Conservation (phyloP, 768 basidiomycete species). For the Mycena haematopus region DNA sequence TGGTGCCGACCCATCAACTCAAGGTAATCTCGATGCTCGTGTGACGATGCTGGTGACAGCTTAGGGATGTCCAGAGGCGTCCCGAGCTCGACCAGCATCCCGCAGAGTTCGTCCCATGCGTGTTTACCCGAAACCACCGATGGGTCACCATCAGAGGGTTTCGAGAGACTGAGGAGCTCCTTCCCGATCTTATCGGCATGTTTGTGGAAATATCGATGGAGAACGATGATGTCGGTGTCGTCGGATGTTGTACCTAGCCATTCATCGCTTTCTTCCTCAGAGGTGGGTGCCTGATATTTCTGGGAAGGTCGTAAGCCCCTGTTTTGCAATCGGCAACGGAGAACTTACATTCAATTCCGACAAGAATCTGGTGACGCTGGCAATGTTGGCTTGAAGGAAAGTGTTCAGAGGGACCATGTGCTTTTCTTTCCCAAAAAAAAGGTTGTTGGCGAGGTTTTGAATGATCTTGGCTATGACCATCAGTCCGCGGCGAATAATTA, state of each 20-base stretch:
- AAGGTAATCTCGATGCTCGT: constrained; percentile 67
- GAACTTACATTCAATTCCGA: constrained; percentile 72
- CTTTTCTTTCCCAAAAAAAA: constrained; percentile 89
- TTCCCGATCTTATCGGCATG: constrained; percentile 90
- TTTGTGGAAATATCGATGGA: constrained; percentile 85
- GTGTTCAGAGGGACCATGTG: constrained; percentile 84
- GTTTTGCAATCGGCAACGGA: background rate
- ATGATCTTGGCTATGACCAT: constrained; percentile 91
- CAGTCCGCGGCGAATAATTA: constrained; percentile 73
- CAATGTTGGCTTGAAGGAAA: constrained; percentile 74
- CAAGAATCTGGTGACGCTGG: constrained; percentile 76
- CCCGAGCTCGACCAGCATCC: constrained; percentile 79
- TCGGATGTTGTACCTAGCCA: constrained; percentile 82
- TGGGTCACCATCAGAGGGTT: constrained; percentile 63
- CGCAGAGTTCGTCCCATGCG: constrained; percentile 85
- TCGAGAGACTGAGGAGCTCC: constrained; percentile 77
- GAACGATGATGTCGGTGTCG: constrained; percentile 82
- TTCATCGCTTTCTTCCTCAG: constrained; percentile 69
- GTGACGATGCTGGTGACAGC: constrained; percentile 53
- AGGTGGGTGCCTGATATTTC: constrained; percentile 44
- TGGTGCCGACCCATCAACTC: constrained; percentile 71
- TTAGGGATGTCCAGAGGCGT: constrained; percentile 71
- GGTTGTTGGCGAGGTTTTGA: constrained; percentile 93
- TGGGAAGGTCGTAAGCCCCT: constrained; percentile 19
- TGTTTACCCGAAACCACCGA: constrained; percentile 70